phyloP scores from a whole-genome alignment of 2,329 filamentous ascomycete species.

The Penicillium sp. region DNA sequence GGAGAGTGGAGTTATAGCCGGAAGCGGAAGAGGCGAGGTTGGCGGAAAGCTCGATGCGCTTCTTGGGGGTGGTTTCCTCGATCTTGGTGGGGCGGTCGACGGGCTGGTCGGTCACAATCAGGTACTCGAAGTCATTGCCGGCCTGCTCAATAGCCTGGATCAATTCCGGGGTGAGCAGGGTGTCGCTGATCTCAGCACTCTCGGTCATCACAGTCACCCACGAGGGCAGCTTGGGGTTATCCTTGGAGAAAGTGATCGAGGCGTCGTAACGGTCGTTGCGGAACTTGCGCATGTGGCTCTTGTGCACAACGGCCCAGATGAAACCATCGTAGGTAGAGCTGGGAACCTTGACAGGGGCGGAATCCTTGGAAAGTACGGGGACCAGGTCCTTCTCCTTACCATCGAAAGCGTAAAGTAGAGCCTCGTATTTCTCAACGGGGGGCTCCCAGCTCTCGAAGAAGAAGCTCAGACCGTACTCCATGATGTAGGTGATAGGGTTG shows the following conservation, averaged over 20 bases:
- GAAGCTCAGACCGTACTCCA: slow-evolving; percentile 70
- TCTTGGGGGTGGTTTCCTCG: slow-evolving; percentile 79
- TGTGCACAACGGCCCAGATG: slow-evolving; percentile 94
- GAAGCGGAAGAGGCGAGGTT: slow-evolving; percentile 65
- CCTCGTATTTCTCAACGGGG: slow-evolving; percentile 73
- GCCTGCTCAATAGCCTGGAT: slow-evolving; percentile 75
- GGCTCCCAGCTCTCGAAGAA: slow-evolving; percentile 75
- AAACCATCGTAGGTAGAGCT: slow-evolving; percentile 79
- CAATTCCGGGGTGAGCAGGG: slow-evolving; percentile 83
- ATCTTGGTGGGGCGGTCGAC: slow-evolving; percentile 84
- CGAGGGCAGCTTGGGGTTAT: slow-evolving; percentile 80
- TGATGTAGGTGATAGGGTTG: slow-evolving; percentile 70
- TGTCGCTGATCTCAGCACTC: slow-evolving; percentile 89
- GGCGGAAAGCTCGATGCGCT: slow-evolving; percentile 78
- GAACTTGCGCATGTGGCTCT: slow-evolving; percentile 85
- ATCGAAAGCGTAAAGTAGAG: slow-evolving; percentile 83
- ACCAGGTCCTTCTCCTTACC: slow-evolving; percentile 82
- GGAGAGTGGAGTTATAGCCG: slow-evolving; percentile 66
- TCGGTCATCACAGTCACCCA: slow-evolving; percentile 97
- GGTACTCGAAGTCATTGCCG: slow-evolving; percentile 78
- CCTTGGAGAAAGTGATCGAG: slow-evolving; percentile 89
- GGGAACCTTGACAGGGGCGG: slow-evolving; percentile 54
- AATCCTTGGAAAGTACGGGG: slow-evolving; percentile 63
- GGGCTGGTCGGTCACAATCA: slow-evolving; percentile 89
- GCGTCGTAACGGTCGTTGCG: slow-evolving; percentile 93